phyloP scores from a whole-genome alignment of 805 yeast species.

The Spathaspora hagerdaliae region DNA sequence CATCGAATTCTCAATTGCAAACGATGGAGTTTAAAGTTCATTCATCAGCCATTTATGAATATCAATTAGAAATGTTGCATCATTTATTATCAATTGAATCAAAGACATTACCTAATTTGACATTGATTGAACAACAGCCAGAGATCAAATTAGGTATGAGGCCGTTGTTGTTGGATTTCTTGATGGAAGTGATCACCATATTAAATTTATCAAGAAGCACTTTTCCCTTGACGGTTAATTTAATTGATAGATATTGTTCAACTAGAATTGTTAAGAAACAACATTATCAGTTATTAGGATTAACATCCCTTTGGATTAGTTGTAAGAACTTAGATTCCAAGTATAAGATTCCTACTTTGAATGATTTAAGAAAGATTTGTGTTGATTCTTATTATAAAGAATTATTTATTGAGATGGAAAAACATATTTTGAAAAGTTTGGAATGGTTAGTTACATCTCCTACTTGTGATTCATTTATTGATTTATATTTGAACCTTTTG shows the following conservation, averaged over 20 bases:
- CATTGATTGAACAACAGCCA: conserved; percentile 42
- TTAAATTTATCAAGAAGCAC: conserved; percentile 36
- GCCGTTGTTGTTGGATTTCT: conserved; percentile 39
- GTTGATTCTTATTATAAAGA: conserved; percentile 54
- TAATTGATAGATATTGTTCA: conserved; percentile 42
- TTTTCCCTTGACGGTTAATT: conserved; percentile 42
- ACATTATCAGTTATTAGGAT: conserved; percentile 42
- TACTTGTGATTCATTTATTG: conserved; percentile 62
- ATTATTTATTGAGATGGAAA: conserved; percentile 64
- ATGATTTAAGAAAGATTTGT: conserved; percentile 51
- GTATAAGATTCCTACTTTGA: conserved; percentile 53
- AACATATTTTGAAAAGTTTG: conserved; percentile 57
- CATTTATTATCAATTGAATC: conserved; percentile 30
- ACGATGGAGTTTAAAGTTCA: conserved; percentile 48
- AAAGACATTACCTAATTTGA: conserved; percentile 26
- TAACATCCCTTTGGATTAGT: conserved; percentile 41
- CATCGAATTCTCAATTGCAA: conserved; percentile 38
- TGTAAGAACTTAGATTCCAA: conserved; percentile 50
- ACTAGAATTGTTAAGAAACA: conserved; percentile 43
- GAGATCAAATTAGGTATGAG: conserved; percentile 43
- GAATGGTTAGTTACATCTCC: conserved; percentile 63
- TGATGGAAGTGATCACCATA: conserved; percentile 43
- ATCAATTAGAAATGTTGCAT: conserved; percentile 39
- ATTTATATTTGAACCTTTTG: conserved; percentile 47
- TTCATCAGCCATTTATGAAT: conserved; percentile 38